These are phyloP conservation scores for Tulasnella sp. DNA, from an alignment of 768 basidiomycete genomes.

Conservation along the genomic window DNA sequence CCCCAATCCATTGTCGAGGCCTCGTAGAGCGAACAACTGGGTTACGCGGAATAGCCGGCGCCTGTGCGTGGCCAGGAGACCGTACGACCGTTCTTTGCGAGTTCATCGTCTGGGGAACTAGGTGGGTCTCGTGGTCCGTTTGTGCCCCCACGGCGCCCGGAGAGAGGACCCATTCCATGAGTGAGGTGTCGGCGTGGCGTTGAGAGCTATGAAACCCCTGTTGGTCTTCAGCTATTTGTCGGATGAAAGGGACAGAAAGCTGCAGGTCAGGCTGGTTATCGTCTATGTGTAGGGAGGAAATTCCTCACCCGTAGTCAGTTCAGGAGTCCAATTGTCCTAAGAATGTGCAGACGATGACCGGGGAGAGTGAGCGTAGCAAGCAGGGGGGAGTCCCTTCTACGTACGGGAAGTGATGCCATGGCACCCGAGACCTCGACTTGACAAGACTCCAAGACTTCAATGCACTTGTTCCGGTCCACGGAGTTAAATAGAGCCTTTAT, in stretches of 20 bases:
- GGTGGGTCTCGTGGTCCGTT: too few relatives aligned
- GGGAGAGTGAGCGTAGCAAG: background rate
- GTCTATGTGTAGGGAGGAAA: too few relatives aligned
- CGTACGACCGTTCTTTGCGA: too few relatives aligned
- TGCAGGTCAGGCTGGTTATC: too few relatives aligned
- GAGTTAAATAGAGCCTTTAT: background rate
- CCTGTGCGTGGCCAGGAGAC: background rate
- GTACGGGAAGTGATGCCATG: background rate
- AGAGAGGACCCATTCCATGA: too few relatives aligned
- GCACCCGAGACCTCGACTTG: background rate
- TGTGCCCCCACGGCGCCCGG: too few relatives aligned
- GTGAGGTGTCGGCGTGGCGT: background rate
- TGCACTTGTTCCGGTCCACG: background rate
- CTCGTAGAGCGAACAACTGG: too few relatives aligned
- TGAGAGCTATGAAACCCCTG: background rate
- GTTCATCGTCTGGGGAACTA: too few relatives aligned
- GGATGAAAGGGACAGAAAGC: too few relatives aligned
- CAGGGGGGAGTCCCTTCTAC: background rate
- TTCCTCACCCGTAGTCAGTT: background rate
- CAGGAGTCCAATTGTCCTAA: background rate
- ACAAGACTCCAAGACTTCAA: background rate
- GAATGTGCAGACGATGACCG: background rate
- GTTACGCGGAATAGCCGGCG: too few relatives aligned
- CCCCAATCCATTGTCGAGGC: background rate
- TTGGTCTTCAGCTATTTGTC: too few relatives aligned